A percentile compares a stretch with the other conserved stretches of the same genome.
Conservation (phyloP, 2,329 filamentous ascomycete genomes). For the Polychaeton citri region DNA sequence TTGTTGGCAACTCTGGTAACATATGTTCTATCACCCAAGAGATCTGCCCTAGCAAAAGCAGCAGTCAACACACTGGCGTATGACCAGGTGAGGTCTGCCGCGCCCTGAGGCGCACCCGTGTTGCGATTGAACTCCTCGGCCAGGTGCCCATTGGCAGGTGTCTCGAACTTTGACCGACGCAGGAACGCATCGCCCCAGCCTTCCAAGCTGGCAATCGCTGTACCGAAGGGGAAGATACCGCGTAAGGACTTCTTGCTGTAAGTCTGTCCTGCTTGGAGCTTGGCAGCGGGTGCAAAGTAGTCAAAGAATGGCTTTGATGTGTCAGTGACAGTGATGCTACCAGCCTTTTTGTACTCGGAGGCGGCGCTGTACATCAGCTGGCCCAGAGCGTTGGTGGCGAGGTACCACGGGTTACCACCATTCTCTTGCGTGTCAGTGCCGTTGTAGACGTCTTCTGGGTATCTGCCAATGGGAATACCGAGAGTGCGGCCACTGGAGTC, state of each 20-base stretch:
- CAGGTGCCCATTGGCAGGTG: slow-evolving; percentile 14
- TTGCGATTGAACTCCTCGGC: slow-evolving; percentile 20
- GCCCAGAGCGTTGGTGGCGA: slow-evolving; percentile 20
- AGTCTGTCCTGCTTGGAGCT: slow-evolving; percentile 9
- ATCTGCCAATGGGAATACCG: slow-evolving; percentile 22
- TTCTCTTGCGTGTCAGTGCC: slow-evolving; percentile 16
- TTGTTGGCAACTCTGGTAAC: slow-evolving; percentile 12
- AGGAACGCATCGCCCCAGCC: slow-evolving; percentile 24
- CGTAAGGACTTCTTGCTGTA: slow-evolving; percentile 9
- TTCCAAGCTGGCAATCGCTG: slow-evolving; percentile 13
- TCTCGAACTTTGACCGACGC: slow-evolving; percentile 19
- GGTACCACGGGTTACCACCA: slow-evolving; percentile 23
- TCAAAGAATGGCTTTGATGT: slow-evolving; percentile 20
- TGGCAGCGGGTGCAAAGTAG: slow-evolving; percentile 18
- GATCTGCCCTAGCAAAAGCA: slow-evolving; percentile 15
- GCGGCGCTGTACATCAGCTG: slow-evolving; percentile 18
- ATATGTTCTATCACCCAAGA: slow-evolving; percentile 9
- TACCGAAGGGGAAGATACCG: slow-evolving; percentile 5
- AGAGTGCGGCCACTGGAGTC: slow-evolving; percentile 14
- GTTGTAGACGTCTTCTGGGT: slow-evolving; percentile 23
- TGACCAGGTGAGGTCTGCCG: slow-evolving; percentile 21
- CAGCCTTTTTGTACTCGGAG: slow-evolving; percentile 8
- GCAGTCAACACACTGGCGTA: slow-evolving; percentile 21
- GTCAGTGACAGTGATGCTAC: slow-evolving; percentile 14
- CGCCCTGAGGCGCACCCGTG: slow-evolving; percentile 14